Evolutionary conservation across 345 rosid species (phyloP).

Genomic region (Triadica sebifera): DNA sequence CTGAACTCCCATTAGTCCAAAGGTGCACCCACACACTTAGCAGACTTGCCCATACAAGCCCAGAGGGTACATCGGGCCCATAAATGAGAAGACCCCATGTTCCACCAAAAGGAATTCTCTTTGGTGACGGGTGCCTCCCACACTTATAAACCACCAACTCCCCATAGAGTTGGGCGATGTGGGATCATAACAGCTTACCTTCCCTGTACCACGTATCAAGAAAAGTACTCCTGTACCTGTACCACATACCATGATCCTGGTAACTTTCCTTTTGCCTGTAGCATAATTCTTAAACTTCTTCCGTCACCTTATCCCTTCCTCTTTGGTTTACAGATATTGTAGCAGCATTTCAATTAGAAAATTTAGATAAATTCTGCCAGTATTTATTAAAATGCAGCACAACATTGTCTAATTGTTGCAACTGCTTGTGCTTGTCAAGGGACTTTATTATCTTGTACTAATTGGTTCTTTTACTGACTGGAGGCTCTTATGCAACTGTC

Average conservation of each 20-base stretch:
- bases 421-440: background rate
- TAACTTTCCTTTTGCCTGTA: background rate
- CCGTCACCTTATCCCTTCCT: background rate
- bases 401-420: background rate
- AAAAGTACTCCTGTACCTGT: too few relatives aligned
- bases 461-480: background rate
- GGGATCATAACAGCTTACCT: too few relatives aligned
- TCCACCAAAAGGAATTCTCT: too few relatives aligned
- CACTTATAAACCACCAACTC: too few relatives aligned
- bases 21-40: too few relatives aligned
- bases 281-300: background rate
- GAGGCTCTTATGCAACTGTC: constrained; percentile 4
- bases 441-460: background rate
- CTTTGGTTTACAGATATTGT: background rate
- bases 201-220: background rate
- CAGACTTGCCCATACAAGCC: too few relatives aligned
- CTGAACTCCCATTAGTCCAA: too few relatives aligned
- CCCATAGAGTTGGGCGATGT: too few relatives aligned
- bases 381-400: background rate
- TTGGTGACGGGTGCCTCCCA: too few relatives aligned
- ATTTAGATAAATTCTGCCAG: background rate
- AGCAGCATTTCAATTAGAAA: background rate
- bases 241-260: too few relatives aligned
- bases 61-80: too few relatives aligned
- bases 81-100: too few relatives aligned